These are phyloP conservation scores for Teratosphaeria destructans DNA, from an alignment of 2,329 filamentous ascomycete species.

Conservation along the genomic window DNA sequence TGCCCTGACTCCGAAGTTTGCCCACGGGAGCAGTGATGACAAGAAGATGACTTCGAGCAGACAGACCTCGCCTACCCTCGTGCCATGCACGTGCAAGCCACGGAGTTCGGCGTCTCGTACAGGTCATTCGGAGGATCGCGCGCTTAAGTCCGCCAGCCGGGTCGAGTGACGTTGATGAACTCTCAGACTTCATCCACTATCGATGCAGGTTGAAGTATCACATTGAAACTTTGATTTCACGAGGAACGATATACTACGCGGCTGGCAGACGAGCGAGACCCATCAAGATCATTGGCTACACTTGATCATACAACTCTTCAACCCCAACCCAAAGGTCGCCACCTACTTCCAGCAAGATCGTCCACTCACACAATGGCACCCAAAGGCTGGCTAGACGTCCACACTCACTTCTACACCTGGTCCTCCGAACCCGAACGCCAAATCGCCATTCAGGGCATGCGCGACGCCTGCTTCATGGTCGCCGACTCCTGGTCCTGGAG, in stretches of 20 bases:
- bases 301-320: not conserved
- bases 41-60: not conserved
- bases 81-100: not conserved
- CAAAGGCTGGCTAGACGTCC: slow-evolving; percentile 1
- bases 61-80: not conserved
- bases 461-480: slow-evolving; percentile 1
- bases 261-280: not conserved
- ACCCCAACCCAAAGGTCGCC: not conserved
- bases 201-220: not conserved
- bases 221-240: no score
- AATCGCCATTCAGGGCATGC: not conserved
- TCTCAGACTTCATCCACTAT: not conserved
- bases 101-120: not conserved
- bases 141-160: not conserved
- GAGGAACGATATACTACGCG: no score
- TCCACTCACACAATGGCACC: not conserved
- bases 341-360: not conserved
- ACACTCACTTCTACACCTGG: slow-evolving; percentile 1
- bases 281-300: not conserved
- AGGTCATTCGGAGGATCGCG: not conserved
- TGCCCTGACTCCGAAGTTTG: no score
- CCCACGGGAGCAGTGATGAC: no score
- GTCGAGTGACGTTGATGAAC: not conserved
- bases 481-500: not conserved
- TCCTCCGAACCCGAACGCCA: not conserved